Base-by-base conservation (phyloP, 139 green algal species). In the Asterochloris erici region DNA sequence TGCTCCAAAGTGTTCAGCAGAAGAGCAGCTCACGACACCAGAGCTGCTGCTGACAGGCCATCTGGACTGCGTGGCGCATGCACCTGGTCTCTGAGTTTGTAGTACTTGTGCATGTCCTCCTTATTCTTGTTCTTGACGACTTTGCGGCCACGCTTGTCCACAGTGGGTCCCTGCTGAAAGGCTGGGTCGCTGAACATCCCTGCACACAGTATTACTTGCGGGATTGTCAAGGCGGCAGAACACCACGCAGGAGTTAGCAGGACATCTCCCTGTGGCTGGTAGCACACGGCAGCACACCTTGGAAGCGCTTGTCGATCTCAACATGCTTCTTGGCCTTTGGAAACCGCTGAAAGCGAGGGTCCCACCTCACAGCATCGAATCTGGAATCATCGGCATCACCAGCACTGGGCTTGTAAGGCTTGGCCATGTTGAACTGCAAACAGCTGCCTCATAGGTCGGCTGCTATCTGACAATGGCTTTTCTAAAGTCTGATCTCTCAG, bases 91-190 rank as follows among this genome's bases (percentile, higher is more conserved):
- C 77, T 81, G 47, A 97, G 86, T 9, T 88, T 89, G 78, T 98
- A 98, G 81, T 96, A 98, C 21, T 86, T 86, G 27, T 80, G 84
- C 76, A 94, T 84, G 83, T 95, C 84, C 69, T 94, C 93, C 11
- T 81, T 85, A n/a, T 81, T 84, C 78, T 85, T 86, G 66, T 73
- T 63, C 28, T 78, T 73, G 69, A 24, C 47, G 10, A 95, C 90
- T 86, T 95, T 93, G n/a, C 93, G 84, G 10, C 95, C 95, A 0
- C 94, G 91, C 87, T 98, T 98, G 88, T 98, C 95, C 17, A 92
- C 89, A 2, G 75, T 81, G 9, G 28, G 54, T 13, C 79, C 74
- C 11, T 85, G 82, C 73, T 93, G 87, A 74, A 96, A 98, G 61
- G 87, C 87, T 10, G 88, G 83, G 78, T 98, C 92, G 27, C 87